Evolutionary conservation across 2,329 filamentous ascomycete species (phyloP).

Genomic region (Tolypocladium capitatum): DNA sequence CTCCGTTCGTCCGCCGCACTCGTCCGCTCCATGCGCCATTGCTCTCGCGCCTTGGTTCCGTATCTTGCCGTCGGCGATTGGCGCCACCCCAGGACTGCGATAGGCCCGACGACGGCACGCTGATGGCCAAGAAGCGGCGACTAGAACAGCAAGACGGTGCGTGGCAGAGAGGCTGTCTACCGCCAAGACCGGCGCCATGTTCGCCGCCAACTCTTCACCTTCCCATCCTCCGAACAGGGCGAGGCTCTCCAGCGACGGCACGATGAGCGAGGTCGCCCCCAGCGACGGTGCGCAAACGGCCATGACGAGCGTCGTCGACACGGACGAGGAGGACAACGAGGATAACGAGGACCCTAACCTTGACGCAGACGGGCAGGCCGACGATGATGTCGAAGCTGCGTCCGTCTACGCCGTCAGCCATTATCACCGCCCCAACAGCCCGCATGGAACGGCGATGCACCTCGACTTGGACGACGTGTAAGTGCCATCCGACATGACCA

Average conservation of each 20-base stretch:
- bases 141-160: conserved; percentile 14
- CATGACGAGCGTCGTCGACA: conserved; percentile 23
- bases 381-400: conserved; percentile 21
- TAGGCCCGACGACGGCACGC: conserved; percentile 4
- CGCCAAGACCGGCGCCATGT: neutral
- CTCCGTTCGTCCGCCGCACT: neutral
- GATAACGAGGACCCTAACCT: conserved; percentile 2
- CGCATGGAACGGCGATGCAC: conserved; percentile 22
- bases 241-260: conserved; percentile 19
- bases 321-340: conserved; percentile 8
- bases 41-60: neutral
- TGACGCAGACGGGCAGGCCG: conserved; percentile 1
- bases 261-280: conserved; percentile 16
- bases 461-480: conserved; percentile 24
- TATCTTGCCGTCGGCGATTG: neutral
- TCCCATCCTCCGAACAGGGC: neutral
- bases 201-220: neutral
- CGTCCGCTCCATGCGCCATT: neutral
- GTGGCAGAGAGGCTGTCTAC: neutral
- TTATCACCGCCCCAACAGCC: conserved; percentile 22
- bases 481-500: conserved; percentile 10
- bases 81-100: conserved; percentile 3
- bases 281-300: conserved; percentile 21
- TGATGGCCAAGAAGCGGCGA: conserved; percentile 22
- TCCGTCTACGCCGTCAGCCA: conserved; percentile 29